Conservation (phyloP, 805 yeast genomes). For the Cyberlindnera americana region DNA sequence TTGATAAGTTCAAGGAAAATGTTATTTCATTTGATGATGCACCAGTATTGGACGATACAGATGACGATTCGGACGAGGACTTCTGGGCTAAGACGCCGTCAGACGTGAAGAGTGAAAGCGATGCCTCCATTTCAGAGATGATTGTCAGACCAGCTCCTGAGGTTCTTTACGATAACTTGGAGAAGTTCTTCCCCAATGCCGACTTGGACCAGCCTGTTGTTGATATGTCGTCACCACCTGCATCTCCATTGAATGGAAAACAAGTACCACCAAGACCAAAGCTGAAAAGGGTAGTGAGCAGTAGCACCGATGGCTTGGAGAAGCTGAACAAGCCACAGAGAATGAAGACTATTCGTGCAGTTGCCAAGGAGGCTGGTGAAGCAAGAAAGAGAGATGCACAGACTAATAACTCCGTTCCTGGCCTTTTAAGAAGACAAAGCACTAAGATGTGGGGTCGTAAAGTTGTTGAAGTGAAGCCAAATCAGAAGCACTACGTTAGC, state of each 20-base stretch:
- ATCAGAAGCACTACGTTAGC: conserved; percentile 56
- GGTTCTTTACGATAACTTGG: conserved; percentile 87
- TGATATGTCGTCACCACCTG: conserved; percentile 62
- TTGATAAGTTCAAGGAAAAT: conserved; percentile 66
- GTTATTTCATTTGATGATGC: conserved; percentile 71
- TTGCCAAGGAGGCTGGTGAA: conserved; percentile 85
- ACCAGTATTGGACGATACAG: conserved; percentile 44
- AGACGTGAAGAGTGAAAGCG: conserved; percentile 21
- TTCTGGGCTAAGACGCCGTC: conserved; percentile 53
- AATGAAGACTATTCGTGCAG: conserved; percentile 88
- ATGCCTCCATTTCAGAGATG: conserved; percentile 41
- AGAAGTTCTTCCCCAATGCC: conserved; percentile 86
- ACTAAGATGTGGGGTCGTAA: conserved; percentile 98
- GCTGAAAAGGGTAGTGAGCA: conserved; percentile 21
- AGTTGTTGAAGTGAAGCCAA: conserved; percentile 84
- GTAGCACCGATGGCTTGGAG: conserved; percentile 19
- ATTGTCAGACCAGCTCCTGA: conserved; percentile 94
- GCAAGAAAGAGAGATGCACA: conserved; percentile 41
- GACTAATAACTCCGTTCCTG: conserved; percentile 22
- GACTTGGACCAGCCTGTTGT: conserved; percentile 90
- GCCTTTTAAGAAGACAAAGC: conserved; percentile 63
- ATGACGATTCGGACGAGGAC: conserved; percentile 45
- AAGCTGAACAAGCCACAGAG: conserved; percentile 42
- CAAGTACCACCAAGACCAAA: conserved; percentile 4
- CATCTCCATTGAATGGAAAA: conserved; percentile 38